Percentiles rank a stretch among this genome's conserved stretches.
These are phyloP conservation scores for Lichtheimia ramosa DNA, from an alignment of 371 early-diverging fungal species.

Conservation along the genomic window DNA sequence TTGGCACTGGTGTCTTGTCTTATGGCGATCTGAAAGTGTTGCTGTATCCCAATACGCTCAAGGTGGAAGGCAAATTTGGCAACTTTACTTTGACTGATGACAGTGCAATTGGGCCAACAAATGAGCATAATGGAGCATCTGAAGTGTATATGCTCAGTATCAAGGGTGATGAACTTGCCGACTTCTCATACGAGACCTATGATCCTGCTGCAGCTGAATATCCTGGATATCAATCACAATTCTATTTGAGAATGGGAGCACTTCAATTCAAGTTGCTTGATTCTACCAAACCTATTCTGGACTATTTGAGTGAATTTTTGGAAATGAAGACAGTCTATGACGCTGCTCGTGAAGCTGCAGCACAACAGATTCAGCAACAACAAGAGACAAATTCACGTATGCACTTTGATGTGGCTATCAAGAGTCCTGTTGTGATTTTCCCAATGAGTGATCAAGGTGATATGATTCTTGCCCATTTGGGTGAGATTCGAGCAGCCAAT, in stretches of 20 bases:
- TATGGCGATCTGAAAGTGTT: conserved; percentile 56
- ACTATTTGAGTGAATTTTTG: conserved; percentile 76
- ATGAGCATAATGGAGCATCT: conserved; percentile 9
- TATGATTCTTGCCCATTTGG: conserved; percentile 78
- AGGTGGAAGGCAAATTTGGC: conserved; percentile 71
- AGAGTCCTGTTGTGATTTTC: conserved; percentile 89
- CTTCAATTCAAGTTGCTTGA: conserved; percentile 62
- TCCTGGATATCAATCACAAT: conserved; percentile 71
- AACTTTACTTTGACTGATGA: conserved; percentile 69
- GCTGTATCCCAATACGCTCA: conserved; percentile 46
- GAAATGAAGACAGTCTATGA: conserved; percentile 90
- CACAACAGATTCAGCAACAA: conserved; percentile 59
- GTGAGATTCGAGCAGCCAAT: conserved; percentile 85
- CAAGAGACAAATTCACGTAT: conserved; percentile 51
- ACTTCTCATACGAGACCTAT: conserved; percentile 72
- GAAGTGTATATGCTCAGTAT: conserved; percentile 62
- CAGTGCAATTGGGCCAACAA: conserved; percentile 3
- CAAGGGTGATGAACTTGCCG: conserved; percentile 75
- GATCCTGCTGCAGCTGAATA: conserved; percentile 35
- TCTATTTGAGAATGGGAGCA: conserved; percentile 68
- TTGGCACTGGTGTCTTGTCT: conserved; percentile 66
- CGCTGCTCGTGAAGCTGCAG: conserved; percentile 84
- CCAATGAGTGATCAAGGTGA: conserved; percentile 69
- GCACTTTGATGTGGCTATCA: conserved; percentile 82
- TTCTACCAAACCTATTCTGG: conserved; percentile 49